phyloP scores from a whole-genome alignment of 208 protist species.

The Wallacemonas sp. region DNA sequence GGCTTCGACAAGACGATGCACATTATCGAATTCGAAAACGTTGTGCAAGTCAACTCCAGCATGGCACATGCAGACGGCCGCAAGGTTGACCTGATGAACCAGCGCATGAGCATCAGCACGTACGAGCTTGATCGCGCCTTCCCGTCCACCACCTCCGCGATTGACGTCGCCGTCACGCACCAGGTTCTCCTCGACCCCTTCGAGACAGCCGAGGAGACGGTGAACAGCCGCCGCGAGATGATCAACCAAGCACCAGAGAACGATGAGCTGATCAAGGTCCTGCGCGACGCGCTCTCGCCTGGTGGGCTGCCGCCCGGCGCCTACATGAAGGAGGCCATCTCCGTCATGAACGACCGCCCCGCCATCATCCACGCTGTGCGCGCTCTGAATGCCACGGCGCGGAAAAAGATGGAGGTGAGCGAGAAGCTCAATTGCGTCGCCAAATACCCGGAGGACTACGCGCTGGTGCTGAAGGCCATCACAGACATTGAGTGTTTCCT shows the following conservation, averaged over 20 bases:
- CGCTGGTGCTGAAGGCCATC: conserved; percentile 83
- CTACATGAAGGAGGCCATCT: conserved; percentile 87
- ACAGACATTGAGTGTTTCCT: conserved; percentile 87
- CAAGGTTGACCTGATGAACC: conserved; percentile 60
- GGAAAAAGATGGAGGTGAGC: conserved; percentile 59
- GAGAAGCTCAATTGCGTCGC: conserved; percentile 49
- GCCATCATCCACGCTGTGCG: conserved; percentile 60
- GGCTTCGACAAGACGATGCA: conserved; percentile 75
- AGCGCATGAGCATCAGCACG: conserved; percentile 68
- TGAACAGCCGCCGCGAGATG: conserved; percentile 53
- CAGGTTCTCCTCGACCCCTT: conserved; percentile 62
- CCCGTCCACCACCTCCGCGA: conserved; percentile 78
- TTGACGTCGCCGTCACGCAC: conserved; percentile 58
- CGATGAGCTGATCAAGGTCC: conserved; percentile 46
- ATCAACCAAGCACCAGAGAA: conserved; percentile 55
- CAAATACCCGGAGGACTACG: conserved; percentile 80
- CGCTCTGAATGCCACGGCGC: conserved; percentile 34
- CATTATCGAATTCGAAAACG: conserved; percentile 64
- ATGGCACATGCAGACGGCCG: conserved; percentile 16
- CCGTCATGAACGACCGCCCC: conserved; percentile 49
- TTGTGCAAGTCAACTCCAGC: conserved; percentile 38
- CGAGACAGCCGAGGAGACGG: conserved; percentile 68
- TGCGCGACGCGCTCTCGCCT: conserved; percentile 69
- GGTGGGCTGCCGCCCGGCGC: conserved; percentile 65
- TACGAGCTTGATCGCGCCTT: conserved; percentile 82